Evolutionary conservation across 192 early-diverging fungal species (phyloP), one percentile per base, ranked within the genome.

Genomic region (Gaertneriomyces sp.): DNA sequence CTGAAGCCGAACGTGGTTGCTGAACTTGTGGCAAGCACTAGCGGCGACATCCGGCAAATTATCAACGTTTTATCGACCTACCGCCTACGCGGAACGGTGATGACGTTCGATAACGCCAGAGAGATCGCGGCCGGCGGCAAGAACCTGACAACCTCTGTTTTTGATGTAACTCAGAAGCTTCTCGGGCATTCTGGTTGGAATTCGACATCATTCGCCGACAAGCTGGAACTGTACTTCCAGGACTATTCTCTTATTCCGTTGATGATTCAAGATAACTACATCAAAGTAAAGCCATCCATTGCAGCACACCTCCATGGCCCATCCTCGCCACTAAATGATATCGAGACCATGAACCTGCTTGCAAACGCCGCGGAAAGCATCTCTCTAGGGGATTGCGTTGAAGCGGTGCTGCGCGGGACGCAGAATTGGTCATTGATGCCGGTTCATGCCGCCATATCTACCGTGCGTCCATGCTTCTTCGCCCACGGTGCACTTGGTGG

Each of bases 1-100:
- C 62, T 98, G 7, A 79, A 84, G 61, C 70, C 84, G 4, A 94
- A 93, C 67, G 91, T 89, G 0, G 74, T 98, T 33, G 88, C 84
- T 41, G 83, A 92, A 70, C 73, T 99, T 43, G 89, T 95, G 16
- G 70, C 78, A 60, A 79, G 81, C 6, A 93, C 96, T 0, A 84
- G 85, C 45, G 87, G 86, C 25, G 98, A 99, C 74, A 94, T 99
- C 73, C 90, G 98, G 4, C 98, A 99, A 76, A 88, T 98, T 58
- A 79, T 99, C 54, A 98, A 95, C 69, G 79, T 96, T 61, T 67
- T 99, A 54, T 95, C 94, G 1, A 92, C 90, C n/a, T 99, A 90
- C 74, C 83, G 90, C 51, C 71, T 96, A 45, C 74, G 74, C 17
- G 71, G 79, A 47, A 73, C 73, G 17, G 73, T 74, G 3, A 87